Percentiles rank a stretch among this genome's conserved stretches.
Evolutionary conservation across 2,329 filamentous ascomycete genomes (phyloP).

Genomic region (Fusarium setosum): DNA sequence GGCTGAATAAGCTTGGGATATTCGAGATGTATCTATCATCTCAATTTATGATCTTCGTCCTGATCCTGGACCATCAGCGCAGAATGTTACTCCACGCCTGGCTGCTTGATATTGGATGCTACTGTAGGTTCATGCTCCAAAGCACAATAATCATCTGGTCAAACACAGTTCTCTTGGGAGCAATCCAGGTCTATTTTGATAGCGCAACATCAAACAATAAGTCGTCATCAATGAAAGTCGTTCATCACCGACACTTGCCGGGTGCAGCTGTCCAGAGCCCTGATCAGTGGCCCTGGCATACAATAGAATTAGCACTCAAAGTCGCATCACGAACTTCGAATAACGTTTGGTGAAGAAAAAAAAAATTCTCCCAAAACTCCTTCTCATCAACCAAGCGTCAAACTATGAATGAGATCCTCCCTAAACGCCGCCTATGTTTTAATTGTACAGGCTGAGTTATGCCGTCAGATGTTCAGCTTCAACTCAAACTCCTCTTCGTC

Average conservation of each 20-base stretch:
- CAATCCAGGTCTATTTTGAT: neutral
- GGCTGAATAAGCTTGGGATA: too few species aligned
- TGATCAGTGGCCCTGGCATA: neutral
- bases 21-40: neutral
- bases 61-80: too few species aligned
- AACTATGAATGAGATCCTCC: neutral
- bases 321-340: neutral
- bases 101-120: too few species aligned
- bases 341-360: constrained; percentile 1
- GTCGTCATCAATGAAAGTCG: constrained; percentile 1
- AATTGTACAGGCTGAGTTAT: constrained; percentile 17
- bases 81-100: too few species aligned
- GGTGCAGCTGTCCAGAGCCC: neutral
- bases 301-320: neutral
- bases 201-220: neutral
- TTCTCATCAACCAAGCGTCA: constrained; percentile 1
- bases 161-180: neutral
- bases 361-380: constrained; percentile 27
- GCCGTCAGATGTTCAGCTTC: constrained; percentile 52
- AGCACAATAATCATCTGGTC: too few species aligned
- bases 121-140: too few species aligned
- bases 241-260: neutral
- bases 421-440: constrained; percentile 33
- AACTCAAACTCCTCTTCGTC: constrained; percentile 69
- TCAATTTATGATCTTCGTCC: neutral